Conservation (phyloP, 2,329 filamentous ascomycete species). For the Fusarium cyanostomum region DNA sequence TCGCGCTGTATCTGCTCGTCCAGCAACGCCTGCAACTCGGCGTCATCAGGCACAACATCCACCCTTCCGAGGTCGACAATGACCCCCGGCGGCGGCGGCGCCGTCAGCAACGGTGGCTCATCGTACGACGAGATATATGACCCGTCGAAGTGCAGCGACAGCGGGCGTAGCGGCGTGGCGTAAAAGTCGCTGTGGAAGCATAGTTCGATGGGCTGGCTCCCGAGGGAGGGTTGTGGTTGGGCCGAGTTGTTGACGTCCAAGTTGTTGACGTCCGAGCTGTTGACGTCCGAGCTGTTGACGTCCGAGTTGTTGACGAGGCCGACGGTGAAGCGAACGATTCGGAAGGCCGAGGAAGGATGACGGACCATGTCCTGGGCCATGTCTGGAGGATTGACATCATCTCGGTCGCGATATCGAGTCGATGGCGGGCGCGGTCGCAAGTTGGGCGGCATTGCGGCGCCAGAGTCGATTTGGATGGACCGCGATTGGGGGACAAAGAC, state of each 20-base stretch:
- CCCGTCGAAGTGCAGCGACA: constrained; percentile 1
- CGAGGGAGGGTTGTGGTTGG: no score
- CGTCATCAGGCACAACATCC: background rate
- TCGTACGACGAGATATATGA: background rate
- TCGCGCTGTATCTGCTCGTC: constrained; percentile 1
- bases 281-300: no score
- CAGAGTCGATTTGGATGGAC: no score
- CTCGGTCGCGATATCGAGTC: no score
- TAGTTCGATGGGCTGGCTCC: background rate
- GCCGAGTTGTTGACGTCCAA: no score
- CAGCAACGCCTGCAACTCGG: background rate
- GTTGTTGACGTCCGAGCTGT: no score
- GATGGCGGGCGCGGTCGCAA: background rate
- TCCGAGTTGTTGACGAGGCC: background rate
- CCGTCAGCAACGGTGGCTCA: background rate
- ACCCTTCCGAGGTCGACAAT: background rate
- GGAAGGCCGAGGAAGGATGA: no score
- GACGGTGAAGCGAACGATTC: background rate
- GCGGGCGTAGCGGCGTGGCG: background rate
- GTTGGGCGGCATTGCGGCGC: background rate
- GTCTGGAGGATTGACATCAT: background rate
- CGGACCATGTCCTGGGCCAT: background rate
- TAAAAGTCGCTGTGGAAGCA: constrained; percentile 3
- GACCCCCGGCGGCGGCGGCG: background rate
- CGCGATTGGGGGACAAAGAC: no score